Evolutionary conservation across 768 basidiomycete species (phyloP), one percentile per base, ranked within the genome.

Genomic region (Hericium erinaceus): DNA sequence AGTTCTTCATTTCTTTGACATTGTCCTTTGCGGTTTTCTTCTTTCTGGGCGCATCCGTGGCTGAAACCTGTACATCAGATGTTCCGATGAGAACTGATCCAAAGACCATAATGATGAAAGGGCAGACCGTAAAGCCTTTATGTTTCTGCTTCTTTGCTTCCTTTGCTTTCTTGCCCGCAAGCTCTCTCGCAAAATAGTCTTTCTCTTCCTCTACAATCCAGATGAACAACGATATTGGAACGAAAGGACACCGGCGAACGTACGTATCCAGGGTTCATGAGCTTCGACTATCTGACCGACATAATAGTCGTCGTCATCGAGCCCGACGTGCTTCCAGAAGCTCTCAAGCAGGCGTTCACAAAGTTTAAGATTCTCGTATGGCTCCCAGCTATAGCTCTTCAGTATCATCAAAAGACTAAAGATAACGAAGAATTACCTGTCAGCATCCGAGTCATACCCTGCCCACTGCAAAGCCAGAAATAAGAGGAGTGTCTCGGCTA

Each of bases 311-410:
- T 74, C 52, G 54, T 85, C 66, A 58, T 87, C 83, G 16, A 67
- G 66, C 1, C 85, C 85, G 18, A 88, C 62, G 54, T 84, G 75
- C 5, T 68, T 50, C 73, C 72, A 74, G 66, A 89, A 89, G 60
- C 81, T 82, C n/a, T 67, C 59, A 24, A 87, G 69, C 15, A 89
- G 73, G 18, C 82, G 76, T 15, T 77, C 68, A 64, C 87, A 89
- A 26, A 75, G 71, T 39, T 66, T 61, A 13, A 89, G 73, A 65
- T 89, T 86, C 7, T 69, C 70, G 53, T 75, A 69, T 11, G 87
- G 87, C 58, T 89, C 87, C 87, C 87, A 89, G 63, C 87, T 89
- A 57, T 24, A n/a, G 18, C 61, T 20, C 28, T 46, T 60, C 39
- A 52, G 41, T n/a, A 52, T 58, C 37, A 26, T 22, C 44, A 39